Base-by-base conservation (phyloP, 495 filamentous ascomycete genomes). In the Hypoxylon trugodes region DNA sequence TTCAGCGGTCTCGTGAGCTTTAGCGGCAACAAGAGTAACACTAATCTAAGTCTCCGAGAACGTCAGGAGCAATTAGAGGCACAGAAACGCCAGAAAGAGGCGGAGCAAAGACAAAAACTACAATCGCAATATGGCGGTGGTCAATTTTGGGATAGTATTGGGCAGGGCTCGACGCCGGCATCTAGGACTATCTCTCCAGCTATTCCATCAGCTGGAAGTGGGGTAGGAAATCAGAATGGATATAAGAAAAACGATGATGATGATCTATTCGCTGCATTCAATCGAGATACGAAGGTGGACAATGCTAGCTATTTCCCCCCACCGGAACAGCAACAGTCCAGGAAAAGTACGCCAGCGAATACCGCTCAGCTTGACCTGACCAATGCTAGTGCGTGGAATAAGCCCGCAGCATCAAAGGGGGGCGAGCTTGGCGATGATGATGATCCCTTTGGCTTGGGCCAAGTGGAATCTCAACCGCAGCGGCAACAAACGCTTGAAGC, bases 1-100 rank as follows among this genome's bases (percentile, higher is more conserved):
- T 98, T 98, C 71, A 89, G 93, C 61, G 92, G 89, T 68, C 80
- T 98, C 15, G 88, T 97, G 16, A 89, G 86, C 37, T 91, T 94
- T 58, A 86, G 85, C 41, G 76, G 85, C 9, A 81, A 86, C n/a
- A 89, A 89, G 65, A 68, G 79, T 22, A 81, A 74, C n/a, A 87
- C 83, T 71, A 93, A 88, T 58, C 77, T 96, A 0, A 90, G 89
- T 1, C 82, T 98, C 4, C 83, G 89, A 52, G 92, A 98, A 72
- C 91, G 91, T 57, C 94, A 97, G 73, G 90, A 87, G 77, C 84
- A 83, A 51, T 73, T 97, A 41, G 86, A 90, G 65, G 90, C 90
- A 35, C 89, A 95, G 74, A 92, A 85, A 71, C 81, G 83, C 4
- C 87, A 80, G 68, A 88, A 92, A 68, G 90, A 92, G 48, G 89